A percentile compares a stretch with the other conserved stretches of the same genome.
phyloP scores from a whole-genome alignment of 768 basidiomycete species.

The Myochromella boudieri region DNA sequence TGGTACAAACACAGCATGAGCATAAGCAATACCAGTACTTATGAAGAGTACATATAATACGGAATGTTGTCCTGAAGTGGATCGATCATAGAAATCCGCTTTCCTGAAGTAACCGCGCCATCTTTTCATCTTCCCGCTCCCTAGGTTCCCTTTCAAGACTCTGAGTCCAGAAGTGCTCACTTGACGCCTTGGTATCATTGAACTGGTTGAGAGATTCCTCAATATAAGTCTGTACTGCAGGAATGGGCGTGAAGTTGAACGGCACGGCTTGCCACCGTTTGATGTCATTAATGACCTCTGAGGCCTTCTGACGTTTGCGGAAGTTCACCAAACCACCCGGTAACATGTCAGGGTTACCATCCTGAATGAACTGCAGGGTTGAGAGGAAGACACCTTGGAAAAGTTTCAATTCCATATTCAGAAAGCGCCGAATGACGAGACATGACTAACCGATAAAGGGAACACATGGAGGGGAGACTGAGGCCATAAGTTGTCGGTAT shows the following conservation, averaged over 20 bases:
- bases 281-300: conserved; percentile 97
- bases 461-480: conserved; percentile 88
- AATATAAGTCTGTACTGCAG: conserved; percentile 69
- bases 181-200: conserved; percentile 63
- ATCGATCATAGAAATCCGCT: conserved; percentile 74
- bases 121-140: conserved; percentile 95
- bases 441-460: conserved; percentile 83
- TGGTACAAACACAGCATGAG: conserved; percentile 21
- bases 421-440: background rate
- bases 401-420: conserved; percentile 6
- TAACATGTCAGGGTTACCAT: conserved; percentile 88
- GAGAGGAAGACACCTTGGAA: conserved; percentile 88
- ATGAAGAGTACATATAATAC: conserved; percentile 15
- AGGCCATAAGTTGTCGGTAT: conserved; percentile 82
- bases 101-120: conserved; percentile 87
- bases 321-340: conserved; percentile 87
- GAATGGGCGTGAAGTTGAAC: conserved; percentile 79
- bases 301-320: conserved; percentile 90
- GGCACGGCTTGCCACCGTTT: conserved; percentile 92
- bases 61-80: conserved; percentile 3
- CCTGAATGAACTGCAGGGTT: conserved; percentile 96
- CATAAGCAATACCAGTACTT: conserved; percentile 22
- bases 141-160: conserved; percentile 89
- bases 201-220: conserved; percentile 76
- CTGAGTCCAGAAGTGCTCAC: conserved; percentile 81